These are phyloP conservation scores for Globisporangium canariense DNA, from an alignment of 352 stramenopile species.

Conservation along the genomic window DNA sequence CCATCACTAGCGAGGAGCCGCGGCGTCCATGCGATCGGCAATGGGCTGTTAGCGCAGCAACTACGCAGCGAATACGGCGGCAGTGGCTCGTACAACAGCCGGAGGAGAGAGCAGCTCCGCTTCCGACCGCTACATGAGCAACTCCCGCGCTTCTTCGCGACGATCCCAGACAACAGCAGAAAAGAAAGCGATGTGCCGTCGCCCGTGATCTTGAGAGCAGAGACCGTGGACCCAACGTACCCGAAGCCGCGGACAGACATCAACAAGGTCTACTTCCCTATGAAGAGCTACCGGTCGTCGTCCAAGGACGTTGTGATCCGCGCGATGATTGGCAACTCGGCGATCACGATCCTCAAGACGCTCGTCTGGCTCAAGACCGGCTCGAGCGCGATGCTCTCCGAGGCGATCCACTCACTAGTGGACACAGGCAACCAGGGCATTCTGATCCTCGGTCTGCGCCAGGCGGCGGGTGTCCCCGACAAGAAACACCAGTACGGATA, in stretches of 20 bases:
- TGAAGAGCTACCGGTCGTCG: conserved; percentile 73
- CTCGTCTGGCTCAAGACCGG: conserved; percentile 90
- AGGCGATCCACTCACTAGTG: conserved; percentile 96
- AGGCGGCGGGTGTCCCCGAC: conserved; percentile 87
- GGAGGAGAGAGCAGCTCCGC: conserved; percentile 12
- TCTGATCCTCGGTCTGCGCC: conserved; percentile 78
- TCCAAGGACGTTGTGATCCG: conserved; percentile 77
- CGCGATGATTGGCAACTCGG: conserved; percentile 93
- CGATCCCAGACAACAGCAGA: background rate
- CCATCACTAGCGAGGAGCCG: background rate
- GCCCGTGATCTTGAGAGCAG: conserved; percentile 4
- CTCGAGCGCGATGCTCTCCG: conserved; percentile 95
- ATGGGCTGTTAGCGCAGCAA: conserved; percentile 1
- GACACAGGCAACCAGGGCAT: conserved; percentile 97
- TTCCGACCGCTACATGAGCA: background rate
- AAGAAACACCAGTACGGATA: conserved; percentile 97
- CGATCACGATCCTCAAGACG: conserved; percentile 92
- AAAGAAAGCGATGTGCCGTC: background rate
- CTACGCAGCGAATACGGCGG: conserved; percentile 6
- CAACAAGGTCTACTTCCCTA: conserved; percentile 84
- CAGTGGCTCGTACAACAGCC: background rate
- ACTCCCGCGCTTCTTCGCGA: conserved; percentile 9
- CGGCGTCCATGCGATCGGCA: conserved; percentile 7
- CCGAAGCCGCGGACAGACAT: conserved; percentile 71
- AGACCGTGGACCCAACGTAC: conserved; percentile 36